A percentile compares a stretch with the other conserved stretches of the same genome.
phyloP scores from a whole-genome alignment of 805 yeast species.

The Clavispora vitiphila region DNA sequence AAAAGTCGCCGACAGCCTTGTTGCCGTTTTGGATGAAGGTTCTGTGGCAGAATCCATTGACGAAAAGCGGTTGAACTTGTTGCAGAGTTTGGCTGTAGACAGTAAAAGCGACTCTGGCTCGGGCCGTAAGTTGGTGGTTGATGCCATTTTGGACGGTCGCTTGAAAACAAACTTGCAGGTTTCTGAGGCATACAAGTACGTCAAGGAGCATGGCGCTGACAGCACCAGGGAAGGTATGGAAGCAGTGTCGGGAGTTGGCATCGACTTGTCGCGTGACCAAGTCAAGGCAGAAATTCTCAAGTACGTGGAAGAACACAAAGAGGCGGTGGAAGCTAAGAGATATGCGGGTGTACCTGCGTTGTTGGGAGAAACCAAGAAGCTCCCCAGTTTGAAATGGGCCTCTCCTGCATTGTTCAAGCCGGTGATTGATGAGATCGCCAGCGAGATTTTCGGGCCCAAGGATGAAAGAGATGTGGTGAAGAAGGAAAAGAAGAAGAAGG shows the following conservation, averaged over 20 bases:
- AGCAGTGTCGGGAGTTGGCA: conserved; percentile 71
- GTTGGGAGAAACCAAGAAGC: conserved; percentile 68
- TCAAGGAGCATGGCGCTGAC: conserved; percentile 45
- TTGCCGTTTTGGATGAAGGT: conserved; percentile 50
- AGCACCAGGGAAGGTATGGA: conserved; percentile 52
- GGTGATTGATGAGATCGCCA: conserved; percentile 70
- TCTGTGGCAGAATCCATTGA: conserved; percentile 33
- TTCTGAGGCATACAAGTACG: conserved; percentile 72
- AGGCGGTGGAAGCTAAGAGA: conserved; percentile 62
- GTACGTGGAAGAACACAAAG: conserved; percentile 57
- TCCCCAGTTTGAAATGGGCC: conserved; percentile 87
- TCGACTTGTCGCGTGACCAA: conserved; percentile 61
- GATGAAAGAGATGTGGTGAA: conserved; percentile 87
- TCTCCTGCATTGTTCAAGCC: conserved; percentile 84
- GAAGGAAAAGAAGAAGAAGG: conserved; percentile 65
- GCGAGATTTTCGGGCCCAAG: conserved; percentile 81
- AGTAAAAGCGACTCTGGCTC: conserved; percentile 41
- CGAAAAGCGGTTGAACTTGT: conserved; percentile 55
- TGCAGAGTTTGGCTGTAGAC: conserved; percentile 74
- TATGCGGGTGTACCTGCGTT: conserved; percentile 74
- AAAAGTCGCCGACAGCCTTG: conserved; percentile 71
- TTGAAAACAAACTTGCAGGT: conserved; percentile 70
- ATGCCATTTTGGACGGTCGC: conserved; percentile 60
- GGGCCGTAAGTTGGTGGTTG: conserved; percentile 48
- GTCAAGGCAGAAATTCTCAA: conserved; percentile 52